These are phyloP conservation scores for Lepraria neglecta DNA, from an alignment of 495 filamentous ascomycete species.

Conservation along the genomic window DNA sequence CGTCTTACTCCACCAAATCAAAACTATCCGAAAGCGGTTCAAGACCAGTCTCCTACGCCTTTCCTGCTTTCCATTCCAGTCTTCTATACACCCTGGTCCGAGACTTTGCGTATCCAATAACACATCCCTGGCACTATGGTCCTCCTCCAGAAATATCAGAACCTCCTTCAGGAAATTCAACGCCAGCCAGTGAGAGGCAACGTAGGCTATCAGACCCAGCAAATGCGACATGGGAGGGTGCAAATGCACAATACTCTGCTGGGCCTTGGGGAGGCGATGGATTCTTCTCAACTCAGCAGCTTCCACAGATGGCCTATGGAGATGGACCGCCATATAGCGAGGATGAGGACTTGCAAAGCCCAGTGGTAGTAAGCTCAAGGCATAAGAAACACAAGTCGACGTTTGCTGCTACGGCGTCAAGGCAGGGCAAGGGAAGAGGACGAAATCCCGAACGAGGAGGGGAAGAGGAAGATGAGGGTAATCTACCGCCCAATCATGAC, in stretches of 20 bases:
- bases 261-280: slow-evolving; percentile 44
- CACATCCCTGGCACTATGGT: slow-evolving; percentile 88
- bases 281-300: slow-evolving; percentile 49
- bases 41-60: slow-evolving; percentile 68
- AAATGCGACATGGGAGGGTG: slow-evolving; percentile 49
- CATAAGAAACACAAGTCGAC: slow-evolving; percentile 82
- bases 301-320: slow-evolving; percentile 78
- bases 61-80: slow-evolving; percentile 78
- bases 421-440: slow-evolving; percentile 38
- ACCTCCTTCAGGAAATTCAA: slow-evolving; percentile 67
- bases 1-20: slow-evolving; percentile 57
- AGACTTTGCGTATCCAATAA: slow-evolving; percentile 85
- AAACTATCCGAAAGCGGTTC: slow-evolving; percentile 53
- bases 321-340: slow-evolving; percentile 97
- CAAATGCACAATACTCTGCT: slow-evolving; percentile 46
- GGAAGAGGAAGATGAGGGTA: slow-evolving; percentile 39
- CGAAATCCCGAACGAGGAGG: slow-evolving; percentile 37
- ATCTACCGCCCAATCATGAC: slow-evolving; percentile 38
- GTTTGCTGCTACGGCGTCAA: slow-evolving; percentile 39
- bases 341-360: slow-evolving; percentile 91
- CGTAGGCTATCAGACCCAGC: slow-evolving; percentile 78
- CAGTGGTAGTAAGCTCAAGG: slow-evolving; percentile 66
- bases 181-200: slow-evolving; percentile 68
- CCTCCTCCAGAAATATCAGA: slow-evolving; percentile 68
- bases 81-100: slow-evolving; percentile 85